Conservation (phyloP, 345 rosid species). For the Citrus australasica region DNA sequence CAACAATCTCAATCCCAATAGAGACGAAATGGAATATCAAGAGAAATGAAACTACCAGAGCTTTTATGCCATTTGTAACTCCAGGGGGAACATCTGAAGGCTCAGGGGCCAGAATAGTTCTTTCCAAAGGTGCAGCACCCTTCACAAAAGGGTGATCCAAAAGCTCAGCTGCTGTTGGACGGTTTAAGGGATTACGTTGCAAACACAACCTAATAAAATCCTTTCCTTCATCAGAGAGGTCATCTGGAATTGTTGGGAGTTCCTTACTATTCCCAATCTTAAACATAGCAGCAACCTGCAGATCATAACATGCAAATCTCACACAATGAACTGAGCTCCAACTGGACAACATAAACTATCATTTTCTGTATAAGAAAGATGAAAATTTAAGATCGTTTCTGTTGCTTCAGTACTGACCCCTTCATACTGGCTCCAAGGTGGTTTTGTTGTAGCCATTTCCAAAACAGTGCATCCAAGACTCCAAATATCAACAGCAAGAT, state of each 20-base stretch:
- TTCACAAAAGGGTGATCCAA: slow-evolving; percentile 64
- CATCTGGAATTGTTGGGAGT: slow-evolving; percentile 68
- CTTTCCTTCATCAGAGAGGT: slow-evolving; percentile 64
- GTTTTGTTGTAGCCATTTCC: slow-evolving; percentile 85
- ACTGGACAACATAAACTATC: slow-evolving; percentile 1
- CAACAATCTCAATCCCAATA: not conserved
- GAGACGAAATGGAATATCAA: slow-evolving; percentile 7
- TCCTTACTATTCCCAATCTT: slow-evolving; percentile 80
- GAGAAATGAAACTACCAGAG: slow-evolving; percentile 36
- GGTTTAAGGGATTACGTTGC: slow-evolving; percentile 55
- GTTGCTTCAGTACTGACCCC: slow-evolving; percentile 51
- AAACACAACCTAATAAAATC: slow-evolving; percentile 60
- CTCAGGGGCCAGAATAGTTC: slow-evolving; percentile 37
- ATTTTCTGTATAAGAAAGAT: not conserved
- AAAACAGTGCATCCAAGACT: slow-evolving; percentile 84
- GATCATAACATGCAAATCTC: slow-evolving; percentile 12
- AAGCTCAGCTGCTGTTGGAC: slow-evolving; percentile 58
- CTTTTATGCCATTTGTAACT: slow-evolving; percentile 27
- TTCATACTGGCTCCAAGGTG: slow-evolving; percentile 83
- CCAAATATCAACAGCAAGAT: slow-evolving; percentile 82
- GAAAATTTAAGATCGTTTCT: slow-evolving; percentile 3
- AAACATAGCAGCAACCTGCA: slow-evolving; percentile 66
- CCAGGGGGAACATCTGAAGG: slow-evolving; percentile 32
- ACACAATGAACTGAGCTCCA: not conserved
- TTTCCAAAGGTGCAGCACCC: slow-evolving; percentile 49